These are phyloP conservation scores for Globisporangium canariense DNA, from an alignment of 352 stramenopile genomes.

Conservation along the genomic window DNA sequence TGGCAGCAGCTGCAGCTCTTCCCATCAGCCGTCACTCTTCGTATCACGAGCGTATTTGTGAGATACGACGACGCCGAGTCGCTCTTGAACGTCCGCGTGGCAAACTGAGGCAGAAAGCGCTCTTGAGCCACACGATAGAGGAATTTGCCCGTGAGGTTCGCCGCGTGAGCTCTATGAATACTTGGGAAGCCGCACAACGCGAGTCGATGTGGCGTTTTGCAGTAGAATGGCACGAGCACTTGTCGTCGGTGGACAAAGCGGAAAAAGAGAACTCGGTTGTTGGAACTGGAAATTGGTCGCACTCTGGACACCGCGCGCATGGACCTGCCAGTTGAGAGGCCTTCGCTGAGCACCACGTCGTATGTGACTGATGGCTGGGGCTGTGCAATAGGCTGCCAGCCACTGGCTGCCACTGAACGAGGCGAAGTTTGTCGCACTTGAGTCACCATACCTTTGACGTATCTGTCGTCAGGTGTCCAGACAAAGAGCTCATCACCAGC, in stretches of 20 bases:
- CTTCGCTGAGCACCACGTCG: conserved; percentile 24
- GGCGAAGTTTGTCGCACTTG: conserved; percentile 2
- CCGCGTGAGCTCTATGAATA: conserved; percentile 20
- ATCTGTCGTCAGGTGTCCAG: conserved; percentile 19
- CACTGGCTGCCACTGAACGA: not conserved
- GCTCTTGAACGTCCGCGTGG: conserved; percentile 4
- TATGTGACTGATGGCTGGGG: not conserved
- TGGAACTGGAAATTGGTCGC: not conserved
- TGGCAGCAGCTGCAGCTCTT: conserved; percentile 46
- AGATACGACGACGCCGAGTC: not conserved
- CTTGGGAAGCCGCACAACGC: conserved; percentile 38
- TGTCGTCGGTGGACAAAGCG: conserved; percentile 42
- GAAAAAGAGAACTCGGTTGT: conserved; percentile 26
- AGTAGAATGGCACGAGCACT: conserved; percentile 57
- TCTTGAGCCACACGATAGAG: conserved; percentile 29
- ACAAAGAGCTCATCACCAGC: conserved; percentile 19
- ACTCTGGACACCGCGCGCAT: conserved; percentile 13
- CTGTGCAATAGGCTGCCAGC: not conserved
- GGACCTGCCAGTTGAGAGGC: conserved; percentile 6
- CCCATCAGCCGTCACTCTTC: conserved; percentile 41
- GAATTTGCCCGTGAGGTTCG: conserved; percentile 22
- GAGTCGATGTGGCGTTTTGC: conserved; percentile 29
- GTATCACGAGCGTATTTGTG: conserved; percentile 34
- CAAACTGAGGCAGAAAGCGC: conserved; percentile 15
- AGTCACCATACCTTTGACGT: conserved; percentile 22